Evolutionary conservation across 1,284 basidiomycete species (phyloP).

Genomic region (Naganishia cerealis): DNA sequence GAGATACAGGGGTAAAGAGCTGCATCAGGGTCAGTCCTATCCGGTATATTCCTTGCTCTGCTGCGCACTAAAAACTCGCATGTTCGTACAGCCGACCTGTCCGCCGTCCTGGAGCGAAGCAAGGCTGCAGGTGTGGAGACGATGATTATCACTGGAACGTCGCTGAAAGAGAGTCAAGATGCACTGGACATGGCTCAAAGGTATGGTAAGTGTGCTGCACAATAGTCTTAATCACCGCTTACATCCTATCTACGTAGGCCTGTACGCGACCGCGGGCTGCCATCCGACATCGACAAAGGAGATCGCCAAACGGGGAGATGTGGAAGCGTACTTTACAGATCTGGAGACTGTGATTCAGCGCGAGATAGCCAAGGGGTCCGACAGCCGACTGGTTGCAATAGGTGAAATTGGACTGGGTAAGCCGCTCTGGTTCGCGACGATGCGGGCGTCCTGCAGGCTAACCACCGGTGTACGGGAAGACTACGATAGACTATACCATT

Average conservation of each 20-base stretch:
- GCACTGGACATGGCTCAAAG: constrained; percentile 66
- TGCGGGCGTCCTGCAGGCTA: constrained; percentile 3
- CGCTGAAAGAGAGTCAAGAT: constrained; percentile 65
- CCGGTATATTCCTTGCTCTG: neutral
- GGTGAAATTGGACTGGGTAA: constrained; percentile 83
- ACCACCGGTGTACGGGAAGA: constrained; percentile 57
- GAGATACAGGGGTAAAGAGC: constrained; percentile 55
- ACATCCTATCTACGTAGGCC: constrained; percentile 53
- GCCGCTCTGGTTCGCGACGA: constrained; percentile 35
- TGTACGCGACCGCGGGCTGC: constrained; percentile 78
- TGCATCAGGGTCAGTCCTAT: constrained; percentile 44
- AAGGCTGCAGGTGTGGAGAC: constrained; percentile 66
- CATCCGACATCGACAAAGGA: constrained; percentile 82
- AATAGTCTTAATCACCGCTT: neutral
- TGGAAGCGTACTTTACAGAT: constrained; percentile 65
- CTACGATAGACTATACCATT: constrained; percentile 78
- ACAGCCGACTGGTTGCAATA: constrained; percentile 67
- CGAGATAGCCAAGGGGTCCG: constrained; percentile 59
- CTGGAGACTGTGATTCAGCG: constrained; percentile 62
- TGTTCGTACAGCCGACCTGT: constrained; percentile 63
- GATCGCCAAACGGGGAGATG: constrained; percentile 64
- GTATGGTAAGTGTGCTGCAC: constrained; percentile 56
- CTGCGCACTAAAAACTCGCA: neutral
- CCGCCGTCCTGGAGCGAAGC: constrained; percentile 64
- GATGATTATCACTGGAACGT: constrained; percentile 81